Conservation (phyloP, 2,329 filamentous ascomycete species). For the Aureobasidium sp. region DNA sequence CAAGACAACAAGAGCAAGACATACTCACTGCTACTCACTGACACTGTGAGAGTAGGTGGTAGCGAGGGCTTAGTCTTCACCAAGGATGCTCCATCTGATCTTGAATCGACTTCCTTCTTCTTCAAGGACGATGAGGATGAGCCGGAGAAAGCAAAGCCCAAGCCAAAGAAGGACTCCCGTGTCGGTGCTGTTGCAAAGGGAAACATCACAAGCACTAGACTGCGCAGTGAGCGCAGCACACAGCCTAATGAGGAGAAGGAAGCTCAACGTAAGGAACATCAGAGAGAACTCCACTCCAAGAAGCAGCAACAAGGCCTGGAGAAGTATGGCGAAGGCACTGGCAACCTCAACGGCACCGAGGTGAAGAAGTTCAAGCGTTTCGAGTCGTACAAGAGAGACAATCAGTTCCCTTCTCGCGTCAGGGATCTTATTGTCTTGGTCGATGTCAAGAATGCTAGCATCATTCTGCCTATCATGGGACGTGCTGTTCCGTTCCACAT, state of each 20-base stretch:
- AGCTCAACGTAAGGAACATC: slow-evolving; percentile 77
- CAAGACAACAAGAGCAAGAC: slow-evolving; percentile 84
- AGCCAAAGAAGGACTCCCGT: slow-evolving; percentile 74
- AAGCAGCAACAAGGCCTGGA: slow-evolving; percentile 85
- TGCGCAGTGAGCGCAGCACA: slow-evolving; percentile 82
- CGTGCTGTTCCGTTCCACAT: slow-evolving; percentile 97
- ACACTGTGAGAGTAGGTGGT: slow-evolving; percentile 81
- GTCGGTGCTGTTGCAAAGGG: slow-evolving; percentile 85
- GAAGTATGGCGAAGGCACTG: slow-evolving; percentile 77
- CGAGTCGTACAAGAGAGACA: slow-evolving; percentile 97
- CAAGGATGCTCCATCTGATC: slow-evolving; percentile 80
- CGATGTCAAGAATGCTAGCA: slow-evolving; percentile 79
- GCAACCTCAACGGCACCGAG: slow-evolving; percentile 77
- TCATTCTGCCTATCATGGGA: slow-evolving; percentile 94
- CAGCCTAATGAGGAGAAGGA: slow-evolving; percentile 87
- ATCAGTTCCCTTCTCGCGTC: slow-evolving; percentile 75
- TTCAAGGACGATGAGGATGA: slow-evolving; percentile 88
- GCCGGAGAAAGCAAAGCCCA: slow-evolving; percentile 72
- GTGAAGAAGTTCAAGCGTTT: slow-evolving; percentile 99
- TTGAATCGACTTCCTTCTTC: slow-evolving; percentile 95
- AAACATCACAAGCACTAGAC: slow-evolving; percentile 89
- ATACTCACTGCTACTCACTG: slow-evolving; percentile 84
- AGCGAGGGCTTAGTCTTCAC: slow-evolving; percentile 83
- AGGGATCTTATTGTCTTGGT: slow-evolving; percentile 84
- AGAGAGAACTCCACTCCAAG: slow-evolving; percentile 78